phyloP scores from a whole-genome alignment of 148 eudicot genomes.

The Silene uniflora region DNA sequence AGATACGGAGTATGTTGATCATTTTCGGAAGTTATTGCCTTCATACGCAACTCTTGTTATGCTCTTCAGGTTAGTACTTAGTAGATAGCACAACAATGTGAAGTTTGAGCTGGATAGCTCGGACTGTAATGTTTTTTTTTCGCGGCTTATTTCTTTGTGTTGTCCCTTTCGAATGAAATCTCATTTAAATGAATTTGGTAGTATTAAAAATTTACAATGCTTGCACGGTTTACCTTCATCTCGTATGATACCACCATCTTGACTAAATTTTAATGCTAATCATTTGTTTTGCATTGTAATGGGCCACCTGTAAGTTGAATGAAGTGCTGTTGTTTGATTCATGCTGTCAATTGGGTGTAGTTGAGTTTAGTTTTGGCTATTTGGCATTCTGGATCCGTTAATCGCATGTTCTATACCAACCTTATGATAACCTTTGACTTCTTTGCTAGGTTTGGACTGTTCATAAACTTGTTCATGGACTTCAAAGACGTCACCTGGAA shows the following conservation, averaged over 20 bases:
- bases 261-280: neutral
- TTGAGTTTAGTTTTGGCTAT: neutral
- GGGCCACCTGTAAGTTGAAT: neutral
- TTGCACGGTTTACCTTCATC: no score
- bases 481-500: neutral
- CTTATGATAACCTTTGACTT: neutral
- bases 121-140: no score
- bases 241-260: neutral
- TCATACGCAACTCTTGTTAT: no score
- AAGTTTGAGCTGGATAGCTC: no score
- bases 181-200: no score
- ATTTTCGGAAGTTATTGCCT: no score
- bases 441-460: conserved; percentile 2
- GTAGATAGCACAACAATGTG: no score
- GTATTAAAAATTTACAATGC: no score
- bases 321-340: neutral
- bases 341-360: neutral
- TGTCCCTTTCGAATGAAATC: no score
- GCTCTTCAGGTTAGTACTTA: no score
- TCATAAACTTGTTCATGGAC: neutral
- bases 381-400: neutral
- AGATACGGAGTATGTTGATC: no score
- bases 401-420: neutral
- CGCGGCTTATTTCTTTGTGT: no score
- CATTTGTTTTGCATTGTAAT: neutral